Evolutionary conservation across 2,329 filamentous ascomycete genomes (phyloP).

Genomic region (Colletotrichum coccodes): DNA sequence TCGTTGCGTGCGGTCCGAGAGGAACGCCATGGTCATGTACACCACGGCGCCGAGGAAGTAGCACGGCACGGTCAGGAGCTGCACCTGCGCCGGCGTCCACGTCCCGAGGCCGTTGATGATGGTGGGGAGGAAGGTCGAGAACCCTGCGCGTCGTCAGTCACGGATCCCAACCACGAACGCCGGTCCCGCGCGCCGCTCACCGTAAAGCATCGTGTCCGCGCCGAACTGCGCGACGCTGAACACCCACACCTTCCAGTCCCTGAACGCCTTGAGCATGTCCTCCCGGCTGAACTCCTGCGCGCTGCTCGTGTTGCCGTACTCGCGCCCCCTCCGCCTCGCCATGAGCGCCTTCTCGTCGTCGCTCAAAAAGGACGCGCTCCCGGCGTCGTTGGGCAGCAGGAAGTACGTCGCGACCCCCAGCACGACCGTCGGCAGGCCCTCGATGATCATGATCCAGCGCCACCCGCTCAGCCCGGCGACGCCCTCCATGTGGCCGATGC

Average conservation of each 20-base stretch:
- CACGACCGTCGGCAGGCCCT: slow-evolving; percentile 58
- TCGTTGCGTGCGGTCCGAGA: slow-evolving; percentile 72
- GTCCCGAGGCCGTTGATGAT: slow-evolving; percentile 69
- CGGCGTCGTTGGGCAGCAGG: slow-evolving; percentile 63
- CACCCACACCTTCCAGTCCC: slow-evolving; percentile 80
- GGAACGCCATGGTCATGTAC: slow-evolving; percentile 72
- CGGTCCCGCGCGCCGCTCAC: slow-evolving; percentile 38
- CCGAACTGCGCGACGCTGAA: slow-evolving; percentile 79
- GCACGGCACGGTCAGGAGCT: slow-evolving; percentile 73
- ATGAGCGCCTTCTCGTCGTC: slow-evolving; percentile 47
- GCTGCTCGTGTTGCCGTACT: slow-evolving; percentile 60
- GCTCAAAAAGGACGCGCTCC: slow-evolving; percentile 30
- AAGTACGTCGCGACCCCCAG: slow-evolving; percentile 63
- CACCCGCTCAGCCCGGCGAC: slow-evolving; percentile 72
- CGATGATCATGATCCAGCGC: slow-evolving; percentile 77
- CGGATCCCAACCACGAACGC: no score
- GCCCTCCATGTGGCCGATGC: slow-evolving; percentile 79
- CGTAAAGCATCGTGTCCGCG: slow-evolving; percentile 79
- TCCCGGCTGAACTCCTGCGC: slow-evolving; percentile 59
- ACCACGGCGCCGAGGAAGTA: slow-evolving; percentile 73
- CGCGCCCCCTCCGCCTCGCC: slow-evolving; percentile 39
- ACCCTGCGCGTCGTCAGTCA: slow-evolving; percentile 48
- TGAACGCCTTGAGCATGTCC: slow-evolving; percentile 74
- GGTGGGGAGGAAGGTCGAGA: slow-evolving; percentile 71
- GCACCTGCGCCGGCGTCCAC: slow-evolving; percentile 63